These are phyloP conservation scores for Chlamydomonas schloesseri DNA, from an alignment of 139 green algal genomes.

Conservation along the genomic window DNA sequence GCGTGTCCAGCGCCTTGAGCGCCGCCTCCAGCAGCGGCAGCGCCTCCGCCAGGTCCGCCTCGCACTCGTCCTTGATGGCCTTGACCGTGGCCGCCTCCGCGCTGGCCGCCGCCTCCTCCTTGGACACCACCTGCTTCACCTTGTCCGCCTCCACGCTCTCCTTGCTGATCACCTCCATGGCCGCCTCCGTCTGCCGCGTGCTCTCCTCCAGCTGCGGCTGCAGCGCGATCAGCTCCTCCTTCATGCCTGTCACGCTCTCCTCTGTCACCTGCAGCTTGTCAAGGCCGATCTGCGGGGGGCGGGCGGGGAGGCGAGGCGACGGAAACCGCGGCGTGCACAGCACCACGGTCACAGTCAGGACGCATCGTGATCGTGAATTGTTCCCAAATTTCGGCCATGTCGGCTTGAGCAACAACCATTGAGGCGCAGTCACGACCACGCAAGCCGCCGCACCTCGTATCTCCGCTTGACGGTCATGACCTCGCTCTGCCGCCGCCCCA, in stretches of 20 bases:
- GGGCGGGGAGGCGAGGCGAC: too few species aligned
- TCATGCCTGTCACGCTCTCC: slow-evolving; percentile 72
- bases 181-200: slow-evolving; percentile 76
- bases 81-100: slow-evolving; percentile 76
- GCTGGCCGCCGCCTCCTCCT: slow-evolving; percentile 81
- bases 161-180: slow-evolving; percentile 68
- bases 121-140: slow-evolving; percentile 79
- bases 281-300: slow-evolving; percentile 57
- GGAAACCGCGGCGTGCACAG: too few species aligned
- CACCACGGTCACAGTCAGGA: too few species aligned
- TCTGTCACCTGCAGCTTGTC: slow-evolving; percentile 84
- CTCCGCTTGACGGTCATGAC: slow-evolving; percentile 71
- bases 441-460: slow-evolving; percentile 63
- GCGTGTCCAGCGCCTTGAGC: slow-evolving; percentile 79
- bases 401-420: too few species aligned
- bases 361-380: too few species aligned
- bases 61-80: slow-evolving; percentile 86
- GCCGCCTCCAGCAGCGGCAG: slow-evolving; percentile 81
- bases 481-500: slow-evolving; percentile 64
- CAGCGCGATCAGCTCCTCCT: slow-evolving; percentile 85
- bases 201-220: slow-evolving; percentile 84
- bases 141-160: slow-evolving; percentile 81
- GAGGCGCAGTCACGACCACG: too few species aligned
- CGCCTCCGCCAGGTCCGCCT: slow-evolving; percentile 75
- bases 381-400: too few species aligned